Conservation (phyloP, 202 grass and related monocot genomes). For the Setaria viridis region DNA sequence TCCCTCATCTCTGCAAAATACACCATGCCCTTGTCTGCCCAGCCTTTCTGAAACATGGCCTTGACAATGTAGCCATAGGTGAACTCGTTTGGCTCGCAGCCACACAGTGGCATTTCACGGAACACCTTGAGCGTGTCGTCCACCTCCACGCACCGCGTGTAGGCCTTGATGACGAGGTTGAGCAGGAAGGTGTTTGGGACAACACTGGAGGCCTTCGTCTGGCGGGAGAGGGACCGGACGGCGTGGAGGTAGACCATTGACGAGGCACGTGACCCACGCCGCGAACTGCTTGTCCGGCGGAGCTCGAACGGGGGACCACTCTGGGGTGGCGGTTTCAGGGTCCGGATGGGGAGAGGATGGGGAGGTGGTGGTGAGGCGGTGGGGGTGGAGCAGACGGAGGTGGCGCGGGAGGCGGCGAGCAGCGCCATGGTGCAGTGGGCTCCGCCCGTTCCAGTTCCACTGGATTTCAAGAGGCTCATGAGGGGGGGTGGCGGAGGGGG, state of each 20-base stretch:
- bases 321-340: neutral
- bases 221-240: conserved; percentile 68
- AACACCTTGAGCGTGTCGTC: conserved; percentile 68
- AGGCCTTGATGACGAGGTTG: conserved; percentile 93
- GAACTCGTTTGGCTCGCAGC: no score
- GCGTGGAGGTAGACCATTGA: conserved; percentile 84
- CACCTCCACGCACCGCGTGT: conserved; percentile 66
- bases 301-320: conserved; percentile 37
- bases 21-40: no score
- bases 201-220: conserved; percentile 88
- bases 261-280: neutral
- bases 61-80: no score
- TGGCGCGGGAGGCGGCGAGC: conserved; percentile 40
- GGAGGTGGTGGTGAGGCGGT: conserved; percentile 2
- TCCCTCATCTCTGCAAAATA: no score
- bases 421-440: conserved; percentile 31
- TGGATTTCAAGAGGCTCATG: neutral
- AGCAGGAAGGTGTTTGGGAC: conserved; percentile 81
- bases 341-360: neutral
- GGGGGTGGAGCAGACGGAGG: conserved; percentile 17
- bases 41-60: no score
- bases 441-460: neutral
- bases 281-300: conserved; percentile 55
- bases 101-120: no score
- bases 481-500: no score